Conservation (phyloP, 805 yeast genomes). For the Kodamaea restingae region DNA sequence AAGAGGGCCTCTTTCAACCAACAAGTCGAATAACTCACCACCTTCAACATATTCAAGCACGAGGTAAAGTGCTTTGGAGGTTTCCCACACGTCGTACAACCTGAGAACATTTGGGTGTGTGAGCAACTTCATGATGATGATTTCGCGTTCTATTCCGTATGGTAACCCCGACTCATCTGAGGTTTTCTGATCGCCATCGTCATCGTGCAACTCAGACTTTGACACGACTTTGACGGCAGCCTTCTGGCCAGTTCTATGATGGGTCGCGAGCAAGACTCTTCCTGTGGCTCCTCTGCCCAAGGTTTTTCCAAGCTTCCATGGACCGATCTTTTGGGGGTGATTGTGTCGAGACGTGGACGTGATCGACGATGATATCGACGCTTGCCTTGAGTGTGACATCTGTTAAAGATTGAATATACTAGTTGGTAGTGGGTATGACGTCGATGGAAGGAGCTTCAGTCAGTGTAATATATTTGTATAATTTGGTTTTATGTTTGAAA, state of each 20-base stretch:
- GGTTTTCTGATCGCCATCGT: conserved; percentile 24
- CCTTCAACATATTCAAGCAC: conserved; percentile 83
- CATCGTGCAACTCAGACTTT: conserved; percentile 48
- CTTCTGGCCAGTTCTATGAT: conserved; percentile 62
- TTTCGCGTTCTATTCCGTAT: conserved; percentile 95
- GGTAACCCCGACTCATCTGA: conserved; percentile 65
- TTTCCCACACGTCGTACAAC: conserved; percentile 97
- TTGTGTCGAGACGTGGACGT: conserved; percentile 42
- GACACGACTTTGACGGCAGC: conserved; percentile 85
- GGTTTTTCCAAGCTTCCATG: conserved; percentile 78
- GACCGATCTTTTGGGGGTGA: conserved; percentile 62
- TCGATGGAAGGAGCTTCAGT: neutral
- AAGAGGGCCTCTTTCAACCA: conserved; percentile 67
- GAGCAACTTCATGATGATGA: conserved; percentile 91
- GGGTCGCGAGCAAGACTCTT: conserved; percentile 70
- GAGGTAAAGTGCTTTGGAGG: conserved; percentile 78
- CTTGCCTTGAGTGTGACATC: conserved; percentile 45
- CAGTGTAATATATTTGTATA: neutral
- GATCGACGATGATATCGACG: conserved; percentile 55
- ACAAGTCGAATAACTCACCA: conserved; percentile 76
- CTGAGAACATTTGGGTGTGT: conserved; percentile 93
- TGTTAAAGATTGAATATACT: neutral
- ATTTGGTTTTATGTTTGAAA: conserved; percentile 1
- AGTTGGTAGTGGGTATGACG: neutral
- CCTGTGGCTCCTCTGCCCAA: conserved; percentile 83